Evolutionary conservation across 192 early-diverging fungal genomes (phyloP).

Genomic region (Dissophora ornata): DNA sequence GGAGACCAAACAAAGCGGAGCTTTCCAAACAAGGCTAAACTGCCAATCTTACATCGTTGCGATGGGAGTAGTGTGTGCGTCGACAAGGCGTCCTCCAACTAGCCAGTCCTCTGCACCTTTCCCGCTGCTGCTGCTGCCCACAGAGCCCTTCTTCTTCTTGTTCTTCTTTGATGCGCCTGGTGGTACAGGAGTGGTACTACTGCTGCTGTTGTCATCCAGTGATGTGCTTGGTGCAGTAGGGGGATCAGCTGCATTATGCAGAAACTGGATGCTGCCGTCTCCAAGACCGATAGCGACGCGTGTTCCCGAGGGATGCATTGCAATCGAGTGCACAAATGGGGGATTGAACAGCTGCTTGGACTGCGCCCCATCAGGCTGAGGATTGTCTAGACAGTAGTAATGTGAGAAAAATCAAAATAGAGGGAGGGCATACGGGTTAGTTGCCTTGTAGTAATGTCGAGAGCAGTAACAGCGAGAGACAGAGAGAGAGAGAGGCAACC

Average conservation of each 20-base stretch:
- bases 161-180: constrained; percentile 15
- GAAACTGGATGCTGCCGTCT: constrained; percentile 57
- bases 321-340: constrained; percentile 65
- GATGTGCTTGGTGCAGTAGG: constrained; percentile 17
- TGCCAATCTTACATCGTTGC: constrained; percentile 46
- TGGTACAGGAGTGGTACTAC: neutral
- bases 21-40: too few relatives aligned
- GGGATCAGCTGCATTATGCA: constrained; percentile 36
- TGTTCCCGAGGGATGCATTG: constrained; percentile 49
- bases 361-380: constrained; percentile 15
- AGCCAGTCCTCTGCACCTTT: constrained; percentile 21
- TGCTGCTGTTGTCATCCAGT: neutral
- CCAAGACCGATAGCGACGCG: constrained; percentile 59
- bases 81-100: constrained; percentile 23
- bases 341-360: constrained; percentile 64
- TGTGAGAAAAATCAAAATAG: neutral
- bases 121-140: constrained; percentile 11
- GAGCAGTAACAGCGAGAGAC: too few relatives aligned
- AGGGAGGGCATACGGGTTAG: too few relatives aligned
- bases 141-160: constrained; percentile 47
- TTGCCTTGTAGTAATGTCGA: too few relatives aligned
- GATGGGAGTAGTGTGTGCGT: constrained; percentile 31
- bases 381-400: constrained; percentile 16
- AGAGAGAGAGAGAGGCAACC: neutral
- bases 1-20: too few relatives aligned